These are phyloP conservation scores for Secale cereale DNA, from an alignment of 176 grass and related monocot genomes.

Conservation along the genomic window DNA sequence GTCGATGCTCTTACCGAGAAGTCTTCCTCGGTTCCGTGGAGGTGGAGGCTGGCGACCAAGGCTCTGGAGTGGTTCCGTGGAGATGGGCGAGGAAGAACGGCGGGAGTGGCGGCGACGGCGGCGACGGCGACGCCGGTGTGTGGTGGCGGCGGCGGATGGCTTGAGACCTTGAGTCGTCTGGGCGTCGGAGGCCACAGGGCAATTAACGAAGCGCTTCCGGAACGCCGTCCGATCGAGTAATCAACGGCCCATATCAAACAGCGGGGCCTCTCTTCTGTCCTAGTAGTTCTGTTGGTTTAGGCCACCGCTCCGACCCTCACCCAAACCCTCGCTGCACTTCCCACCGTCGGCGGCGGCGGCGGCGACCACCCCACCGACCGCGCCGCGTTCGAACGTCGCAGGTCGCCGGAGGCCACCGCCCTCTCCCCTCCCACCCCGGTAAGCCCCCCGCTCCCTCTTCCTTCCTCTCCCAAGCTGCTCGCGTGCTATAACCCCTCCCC, in stretches of 20 bases:
- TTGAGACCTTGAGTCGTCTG: no score
- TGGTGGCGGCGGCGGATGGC: neutral
- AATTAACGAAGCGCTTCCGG: neutral
- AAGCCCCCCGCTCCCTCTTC: neutral
- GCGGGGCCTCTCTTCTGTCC: neutral
- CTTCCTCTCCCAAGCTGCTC: neutral
- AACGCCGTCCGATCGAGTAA: neutral
- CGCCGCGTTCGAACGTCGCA: neutral
- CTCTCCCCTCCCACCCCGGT: constrained; percentile 1
- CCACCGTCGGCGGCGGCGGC: constrained; percentile 14
- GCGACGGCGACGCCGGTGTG: neutral
- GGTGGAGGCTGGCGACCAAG: neutral
- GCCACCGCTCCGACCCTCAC: neutral
- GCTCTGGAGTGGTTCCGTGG: neutral
- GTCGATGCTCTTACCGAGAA: constrained; percentile 4
- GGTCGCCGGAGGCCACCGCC: neutral
- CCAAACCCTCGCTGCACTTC: neutral
- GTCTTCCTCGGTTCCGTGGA: no score
- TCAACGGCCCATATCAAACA: neutral
- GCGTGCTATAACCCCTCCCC: neutral
- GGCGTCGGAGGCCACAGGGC: neutral
- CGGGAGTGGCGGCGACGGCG: no score
- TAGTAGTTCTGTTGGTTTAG: neutral
- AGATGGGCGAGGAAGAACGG: neutral
- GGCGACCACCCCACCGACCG: neutral